Percentiles rank a stretch among this genome's conserved stretches.
phyloP scores from a whole-genome alignment of 805 yeast genomes.

The Ogataea chonburiensis region DNA sequence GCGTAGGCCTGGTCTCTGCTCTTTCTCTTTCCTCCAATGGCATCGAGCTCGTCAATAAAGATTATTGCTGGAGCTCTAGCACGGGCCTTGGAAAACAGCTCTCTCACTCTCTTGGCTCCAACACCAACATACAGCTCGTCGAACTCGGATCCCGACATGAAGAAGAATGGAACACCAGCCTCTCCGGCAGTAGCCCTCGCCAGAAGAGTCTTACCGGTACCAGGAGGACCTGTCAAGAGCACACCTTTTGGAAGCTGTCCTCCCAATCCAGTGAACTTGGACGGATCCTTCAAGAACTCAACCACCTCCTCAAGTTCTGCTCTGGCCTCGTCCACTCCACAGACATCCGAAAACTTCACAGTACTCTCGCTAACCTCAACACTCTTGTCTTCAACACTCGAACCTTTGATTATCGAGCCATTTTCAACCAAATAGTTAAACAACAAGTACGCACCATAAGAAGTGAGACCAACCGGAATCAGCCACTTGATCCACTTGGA shows the following conservation, averaged over 20 bases:
- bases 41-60: constrained; percentile 96
- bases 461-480: constrained; percentile 72
- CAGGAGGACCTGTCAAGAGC: constrained; percentile 95
- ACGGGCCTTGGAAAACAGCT: constrained; percentile 88
- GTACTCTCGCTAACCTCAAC: constrained; percentile 35
- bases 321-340: constrained; percentile 98
- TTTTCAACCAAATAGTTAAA: constrained; percentile 79
- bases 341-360: constrained; percentile 88
- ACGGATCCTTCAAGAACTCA: constrained; percentile 94
- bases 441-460: constrained; percentile 79
- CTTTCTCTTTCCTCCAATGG: constrained; percentile 96
- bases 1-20: constrained; percentile 98
- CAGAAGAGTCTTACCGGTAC: constrained; percentile 95
- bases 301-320: constrained; percentile 97
- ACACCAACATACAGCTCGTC: constrained; percentile 98
- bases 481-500: constrained; percentile 90
- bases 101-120: constrained; percentile 97
- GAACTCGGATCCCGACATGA: constrained; percentile 98
- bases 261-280: constrained; percentile 93
- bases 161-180: constrained; percentile 97
- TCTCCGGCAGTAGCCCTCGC: constrained; percentile 99
- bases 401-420: constrained; percentile 55
- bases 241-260: constrained; percentile 98
- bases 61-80: constrained; percentile 95
- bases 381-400: constrained; percentile 24